Evolutionary conservation across 163 green algal genomes (phyloP), one percentile per base, ranked within the genome.

Genomic region (Coccomyxa subellipsoidea): DNA sequence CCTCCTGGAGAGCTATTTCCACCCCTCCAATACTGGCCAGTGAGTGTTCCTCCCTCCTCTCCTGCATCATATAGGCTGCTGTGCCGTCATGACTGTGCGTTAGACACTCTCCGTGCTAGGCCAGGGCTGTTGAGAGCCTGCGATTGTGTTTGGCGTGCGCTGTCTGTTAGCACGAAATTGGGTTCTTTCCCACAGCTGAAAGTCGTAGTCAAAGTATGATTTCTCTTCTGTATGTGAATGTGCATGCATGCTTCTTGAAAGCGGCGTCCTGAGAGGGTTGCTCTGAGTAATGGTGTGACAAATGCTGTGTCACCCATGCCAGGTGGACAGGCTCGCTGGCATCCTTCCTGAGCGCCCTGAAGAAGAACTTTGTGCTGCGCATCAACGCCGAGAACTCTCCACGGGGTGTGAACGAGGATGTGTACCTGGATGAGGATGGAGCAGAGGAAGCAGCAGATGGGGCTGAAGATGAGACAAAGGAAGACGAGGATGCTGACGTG

Each of bases 1-100:
- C 36, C 87, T 96, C 79, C 83, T 98, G 82, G 94, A 98, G 89
- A 93, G 97, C 86, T 98, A 96, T 85, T 97, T 90, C 81, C 94
- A 98, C 83, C 94, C 94, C 38, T 94, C 87, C 79, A 98, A 98
- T 85, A 88, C 88, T 36, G 92, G 91, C 66, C 84, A 72, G 79
- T 92, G 75, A 69, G 38, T 53, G 47, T 7, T 27, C 47, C 47
- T 18, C 47, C 21, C 23, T 59, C 47, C 47, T 59, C 47, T 59
- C 47, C 3, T 59, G 47, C 47, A 12, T 59, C 23, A 27, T 18
- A 59, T 59, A 1, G 23, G 15, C 23, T 59, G 5, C 3, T 59
- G 21, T 59, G 1, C 47, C n/a, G n/a, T n/a, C n/a, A n/a, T n/a
- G n/a, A n/a, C n/a, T n/a, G n/a, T n/a, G n/a, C n/a, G n/a, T n/a